Base-by-base conservation (phyloP, 352 stramenopile genomes). In the Globisporangium nagaii region DNA sequence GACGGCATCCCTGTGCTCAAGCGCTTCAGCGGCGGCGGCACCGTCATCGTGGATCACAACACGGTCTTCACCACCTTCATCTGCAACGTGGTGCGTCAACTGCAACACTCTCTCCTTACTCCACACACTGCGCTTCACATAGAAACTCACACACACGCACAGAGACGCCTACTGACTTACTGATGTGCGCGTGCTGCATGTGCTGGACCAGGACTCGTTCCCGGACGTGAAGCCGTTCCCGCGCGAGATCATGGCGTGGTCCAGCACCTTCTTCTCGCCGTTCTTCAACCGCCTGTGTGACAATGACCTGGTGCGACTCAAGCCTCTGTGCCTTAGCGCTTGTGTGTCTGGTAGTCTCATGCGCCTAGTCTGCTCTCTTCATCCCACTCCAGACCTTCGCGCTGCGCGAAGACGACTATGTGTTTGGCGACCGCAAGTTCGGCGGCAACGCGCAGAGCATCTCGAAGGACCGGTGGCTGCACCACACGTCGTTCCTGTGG, bases 401-500 rank as follows among this genome's bases (percentile, higher is more conserved):
- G 30, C 71, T 98, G 17, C 79, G 79, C 11, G 96, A 98, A 67
- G 92, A 98, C 63, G 96, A 99, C 73, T 99, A 99, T 62, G 90
- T 98, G 37, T 89, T 99, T 45, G 85, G 82, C 24, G 69, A 96
- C 54, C 77, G 79, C 31, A 99, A 99, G 79, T 96, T 98, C 60
- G 96, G 84, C 15, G 96, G 96, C 35, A 99, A 99, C 69, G 96
- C 96, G 15, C 96, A 99, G 67, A 93, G 82, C 60, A 97, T 99
- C 57, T 88, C 82, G 5, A 97, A 93, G 62, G 81, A 86, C 47
- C 92, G 95, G 13, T 99, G 90, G 88, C 67, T 99, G 22, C 96
- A 99, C 66, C 96, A 99, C 71, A 99, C 96, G 20, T 98, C 88
- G 49, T 98, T 99, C 70, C 65, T 99, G 13, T 99, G 93, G 91